Conservation (phyloP, 345 rosid species). For the Erodium maritimum region DNA sequence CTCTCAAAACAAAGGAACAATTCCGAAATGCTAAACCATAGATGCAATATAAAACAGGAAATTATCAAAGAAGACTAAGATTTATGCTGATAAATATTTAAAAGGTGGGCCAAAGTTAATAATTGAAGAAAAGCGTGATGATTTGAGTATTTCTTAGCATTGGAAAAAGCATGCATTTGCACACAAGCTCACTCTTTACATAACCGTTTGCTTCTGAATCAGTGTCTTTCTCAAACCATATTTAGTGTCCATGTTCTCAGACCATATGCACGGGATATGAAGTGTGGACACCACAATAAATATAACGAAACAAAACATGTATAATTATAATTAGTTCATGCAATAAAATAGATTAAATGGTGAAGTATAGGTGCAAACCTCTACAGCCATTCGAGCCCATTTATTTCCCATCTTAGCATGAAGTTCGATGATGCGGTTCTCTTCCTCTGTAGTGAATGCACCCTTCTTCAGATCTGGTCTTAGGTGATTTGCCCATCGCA, state of each 20-base stretch:
- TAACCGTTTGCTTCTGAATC: too few species aligned
- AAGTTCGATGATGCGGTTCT: conserved; percentile 16
- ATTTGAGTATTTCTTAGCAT: too few species aligned
- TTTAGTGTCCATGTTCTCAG: background rate
- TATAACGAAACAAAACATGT: background rate
- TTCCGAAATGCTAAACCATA: background rate
- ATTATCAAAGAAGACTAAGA: background rate
- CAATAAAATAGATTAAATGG: background rate
- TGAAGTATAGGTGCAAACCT: conserved; percentile 8
- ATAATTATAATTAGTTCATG: background rate
- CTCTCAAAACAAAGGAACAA: background rate
- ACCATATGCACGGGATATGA: background rate
- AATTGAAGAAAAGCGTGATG: background rate
- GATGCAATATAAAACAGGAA: background rate
- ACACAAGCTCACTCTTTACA: too few species aligned
- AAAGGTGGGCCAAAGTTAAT: background rate
- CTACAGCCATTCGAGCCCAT: conserved; percentile 24
- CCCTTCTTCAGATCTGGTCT: conserved; percentile 21
- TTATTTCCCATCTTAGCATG: conserved; percentile 20
- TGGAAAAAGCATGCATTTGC: too few species aligned
- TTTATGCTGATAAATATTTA: background rate
- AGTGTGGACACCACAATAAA: background rate
- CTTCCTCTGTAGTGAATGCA: conserved; percentile 16
- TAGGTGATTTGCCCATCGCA: conserved; percentile 21
- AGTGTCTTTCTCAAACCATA: too few species aligned